phyloP scores from a whole-genome alignment of 2,329 filamentous ascomycete species.

The Scolecobasidium constrictum region DNA sequence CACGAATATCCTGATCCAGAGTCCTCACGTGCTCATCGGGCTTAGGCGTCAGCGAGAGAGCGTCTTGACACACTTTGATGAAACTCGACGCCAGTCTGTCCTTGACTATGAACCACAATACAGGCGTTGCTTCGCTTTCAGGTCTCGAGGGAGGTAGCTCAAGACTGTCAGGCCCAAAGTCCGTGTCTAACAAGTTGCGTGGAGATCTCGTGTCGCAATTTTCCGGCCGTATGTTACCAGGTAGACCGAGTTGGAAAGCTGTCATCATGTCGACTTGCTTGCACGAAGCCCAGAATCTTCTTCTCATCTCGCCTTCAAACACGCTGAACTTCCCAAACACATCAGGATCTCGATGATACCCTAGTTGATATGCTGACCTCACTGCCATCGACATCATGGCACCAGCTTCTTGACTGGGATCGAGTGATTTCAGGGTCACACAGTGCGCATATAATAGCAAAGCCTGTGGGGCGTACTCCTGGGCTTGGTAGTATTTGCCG shows the following conservation, averaged over 20 bases:
- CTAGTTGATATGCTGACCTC: constrained; percentile 17
- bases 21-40: neutral
- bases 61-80: constrained; percentile 26
- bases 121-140: constrained; percentile 21
- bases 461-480: neutral
- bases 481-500: neutral
- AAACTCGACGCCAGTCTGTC: constrained; percentile 23
- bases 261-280: constrained; percentile 29
- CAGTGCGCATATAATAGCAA: neutral
- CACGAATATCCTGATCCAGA: neutral
- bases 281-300: constrained; percentile 33
- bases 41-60: constrained; percentile 21
- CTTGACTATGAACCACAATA: constrained; percentile 26
- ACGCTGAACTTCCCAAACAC: constrained; percentile 22
- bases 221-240: constrained; percentile 22
- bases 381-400: neutral
- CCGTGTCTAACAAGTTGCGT: constrained; percentile 21
- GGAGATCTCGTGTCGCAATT: constrained; percentile 27
- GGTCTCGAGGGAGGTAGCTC: constrained; percentile 17
- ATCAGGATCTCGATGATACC: constrained; percentile 29
- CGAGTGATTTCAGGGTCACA: neutral
- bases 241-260: constrained; percentile 23
- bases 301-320: constrained; percentile 29
- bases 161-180: constrained; percentile 6
- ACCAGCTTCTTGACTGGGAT: neutral